These are phyloP conservation scores for Monosporascus sp. DNA, from an alignment of 2,329 filamentous ascomycete genomes.

Conservation along the genomic window DNA sequence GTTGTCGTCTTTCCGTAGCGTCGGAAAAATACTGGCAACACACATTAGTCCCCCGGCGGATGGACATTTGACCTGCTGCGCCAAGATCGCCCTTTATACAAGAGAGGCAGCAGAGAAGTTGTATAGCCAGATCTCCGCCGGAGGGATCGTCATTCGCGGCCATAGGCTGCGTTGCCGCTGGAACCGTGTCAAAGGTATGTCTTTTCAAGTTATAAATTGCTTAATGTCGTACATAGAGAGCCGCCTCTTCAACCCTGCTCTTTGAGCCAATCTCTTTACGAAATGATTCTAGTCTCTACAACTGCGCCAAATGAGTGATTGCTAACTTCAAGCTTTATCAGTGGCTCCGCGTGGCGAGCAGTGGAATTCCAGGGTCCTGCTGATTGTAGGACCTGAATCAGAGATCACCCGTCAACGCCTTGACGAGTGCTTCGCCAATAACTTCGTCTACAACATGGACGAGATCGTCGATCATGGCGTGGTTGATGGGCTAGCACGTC, in stretches of 20 bases:
- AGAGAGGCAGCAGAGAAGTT: background rate
- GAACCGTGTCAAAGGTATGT: background rate
- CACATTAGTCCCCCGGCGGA: background rate
- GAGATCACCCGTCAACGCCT: background rate
- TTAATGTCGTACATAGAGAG: no score
- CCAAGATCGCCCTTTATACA: background rate
- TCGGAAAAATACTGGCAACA: background rate
- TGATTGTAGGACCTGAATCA: background rate
- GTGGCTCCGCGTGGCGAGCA: background rate
- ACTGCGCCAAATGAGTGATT: background rate
- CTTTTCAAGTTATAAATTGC: background rate
- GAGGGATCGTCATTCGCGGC: background rate
- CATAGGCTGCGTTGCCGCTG: background rate
- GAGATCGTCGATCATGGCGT: background rate
- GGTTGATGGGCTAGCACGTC: background rate
- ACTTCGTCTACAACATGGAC: background rate
- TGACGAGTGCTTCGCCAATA: background rate
- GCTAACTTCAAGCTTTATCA: background rate
- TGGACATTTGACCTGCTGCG: background rate
- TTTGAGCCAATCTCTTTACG: no score
- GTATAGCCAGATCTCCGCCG: background rate
- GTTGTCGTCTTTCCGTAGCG: background rate
- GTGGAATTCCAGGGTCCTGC: background rate
- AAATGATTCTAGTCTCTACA: background rate
- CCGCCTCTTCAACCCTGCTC: no score